Evolutionary conservation across 2,329 filamentous ascomycete species (phyloP).

Genomic region (Ophidiomyces ophidiicola): DNA sequence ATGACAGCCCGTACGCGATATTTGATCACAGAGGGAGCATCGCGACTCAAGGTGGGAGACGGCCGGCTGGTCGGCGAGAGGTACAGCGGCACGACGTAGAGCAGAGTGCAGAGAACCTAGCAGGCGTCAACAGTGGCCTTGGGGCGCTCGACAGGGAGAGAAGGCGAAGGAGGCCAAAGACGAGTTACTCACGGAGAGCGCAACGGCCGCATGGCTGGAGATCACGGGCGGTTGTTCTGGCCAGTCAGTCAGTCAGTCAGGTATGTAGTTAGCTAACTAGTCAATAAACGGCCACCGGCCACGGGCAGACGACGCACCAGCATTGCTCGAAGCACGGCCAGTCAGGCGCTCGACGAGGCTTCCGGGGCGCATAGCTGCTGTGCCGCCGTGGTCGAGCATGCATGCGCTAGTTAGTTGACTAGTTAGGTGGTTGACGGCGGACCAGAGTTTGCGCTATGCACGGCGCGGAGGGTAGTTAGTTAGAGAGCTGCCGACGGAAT

Average conservation of each 20-base stretch:
- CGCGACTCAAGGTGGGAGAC: slow-evolving; percentile 64
- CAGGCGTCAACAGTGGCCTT: neutral
- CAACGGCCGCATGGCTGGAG: slow-evolving; percentile 11
- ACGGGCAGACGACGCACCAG: neutral
- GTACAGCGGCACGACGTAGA: slow-evolving; percentile 90
- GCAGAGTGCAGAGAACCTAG: slow-evolving; percentile 68
- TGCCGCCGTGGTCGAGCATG: neutral
- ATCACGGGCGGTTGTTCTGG: slow-evolving; percentile 14
- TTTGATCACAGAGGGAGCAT: slow-evolving; percentile 80
- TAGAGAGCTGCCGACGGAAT: no score
- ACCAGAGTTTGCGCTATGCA: no score
- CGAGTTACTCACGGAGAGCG: slow-evolving; percentile 13
- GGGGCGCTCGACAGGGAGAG: no score
- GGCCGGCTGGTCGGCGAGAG: slow-evolving; percentile 67
- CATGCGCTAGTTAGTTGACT: no score
- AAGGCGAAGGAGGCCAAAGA: no score
- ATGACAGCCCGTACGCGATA: slow-evolving; percentile 72
- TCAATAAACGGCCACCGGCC: neutral
- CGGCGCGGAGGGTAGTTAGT: no score
- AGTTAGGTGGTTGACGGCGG: no score
- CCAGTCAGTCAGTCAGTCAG: neutral
- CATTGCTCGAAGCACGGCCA: slow-evolving; percentile 2
- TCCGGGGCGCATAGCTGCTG: neutral
- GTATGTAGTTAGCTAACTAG: neutral
- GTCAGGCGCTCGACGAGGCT: slow-evolving; percentile 2